These are phyloP conservation scores for Penicillium sp. DNA, from an alignment of 2,329 filamentous ascomycete genomes.

Conservation along the genomic window DNA sequence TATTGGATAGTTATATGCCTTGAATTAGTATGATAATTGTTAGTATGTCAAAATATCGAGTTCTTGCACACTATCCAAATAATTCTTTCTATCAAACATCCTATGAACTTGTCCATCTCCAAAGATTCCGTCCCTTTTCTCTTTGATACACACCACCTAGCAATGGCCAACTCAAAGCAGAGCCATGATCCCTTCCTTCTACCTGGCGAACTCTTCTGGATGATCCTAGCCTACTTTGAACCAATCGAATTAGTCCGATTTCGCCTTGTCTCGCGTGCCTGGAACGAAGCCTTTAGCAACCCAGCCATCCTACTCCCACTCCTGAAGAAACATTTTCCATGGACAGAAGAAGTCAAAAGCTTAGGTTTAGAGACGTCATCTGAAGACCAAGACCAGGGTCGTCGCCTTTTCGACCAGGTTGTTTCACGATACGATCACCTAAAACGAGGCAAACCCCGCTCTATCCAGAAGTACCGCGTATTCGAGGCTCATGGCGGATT, in stretches of 20 bases:
- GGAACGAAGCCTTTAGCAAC: constrained; percentile 52
- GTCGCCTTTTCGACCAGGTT: constrained; percentile 48
- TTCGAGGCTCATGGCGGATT: too few species aligned
- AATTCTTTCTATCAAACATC: not conserved
- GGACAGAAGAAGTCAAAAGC: constrained; percentile 53
- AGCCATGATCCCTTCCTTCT: constrained; percentile 36
- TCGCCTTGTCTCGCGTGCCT: constrained; percentile 53
- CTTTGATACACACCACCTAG: not conserved
- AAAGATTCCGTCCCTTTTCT: not conserved
- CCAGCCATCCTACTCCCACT: constrained; percentile 48
- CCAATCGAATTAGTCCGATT: constrained; percentile 52
- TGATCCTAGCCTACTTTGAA: constrained; percentile 51
- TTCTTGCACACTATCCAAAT: not conserved
- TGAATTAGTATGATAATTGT: not conserved
- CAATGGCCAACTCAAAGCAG: constrained; percentile 9
- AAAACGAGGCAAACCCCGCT: constrained; percentile 47
- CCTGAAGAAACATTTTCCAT: constrained; percentile 53
- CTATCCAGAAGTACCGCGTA: constrained; percentile 48
- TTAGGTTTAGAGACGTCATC: constrained; percentile 10
- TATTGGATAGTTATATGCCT: not conserved
- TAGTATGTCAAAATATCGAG: not conserved
- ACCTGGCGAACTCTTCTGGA: constrained; percentile 59
- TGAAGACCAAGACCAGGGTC: constrained; percentile 14
- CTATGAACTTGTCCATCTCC: not conserved
- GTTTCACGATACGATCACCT: constrained; percentile 57